Base-by-base conservation (phyloP, 1,284 basidiomycete species). In the Xerocomus nothofagi region DNA sequence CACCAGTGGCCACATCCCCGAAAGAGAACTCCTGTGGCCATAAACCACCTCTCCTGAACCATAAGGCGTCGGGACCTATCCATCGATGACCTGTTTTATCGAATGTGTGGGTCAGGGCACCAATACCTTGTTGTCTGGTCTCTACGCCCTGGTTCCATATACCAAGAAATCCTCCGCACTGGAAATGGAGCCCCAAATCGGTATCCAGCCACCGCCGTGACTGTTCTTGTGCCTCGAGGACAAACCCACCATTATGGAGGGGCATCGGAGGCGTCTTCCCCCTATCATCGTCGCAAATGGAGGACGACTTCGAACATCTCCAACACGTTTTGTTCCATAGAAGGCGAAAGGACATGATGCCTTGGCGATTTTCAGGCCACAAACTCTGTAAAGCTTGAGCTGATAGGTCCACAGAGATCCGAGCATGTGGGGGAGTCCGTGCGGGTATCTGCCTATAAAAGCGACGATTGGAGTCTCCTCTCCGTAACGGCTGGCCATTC, bases 1-100 rank as follows among this genome's bases (percentile, higher is more conserved):
- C 37, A 20, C 40, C 42, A 34, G 45, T 31, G 15, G 36, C 44
- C 50, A 59, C 52, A 58, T 36, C 29, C 51, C 47, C 44, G 55
- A 54, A 56, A 36, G 55, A 58, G 57, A 40, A 47, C 17, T 33
- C 23, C 30, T 17, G 20, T 51, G 7, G 18, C 56, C 40, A 57
- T 43, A 47, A 39, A 51, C 24, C 47, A 53, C 44, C 27, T 34
- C 40, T 57, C 44, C 33, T 36, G 14, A 44, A 26, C 49, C 49
- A 34, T 37, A 39, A 34, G 43, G 54, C 37, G 41, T 43, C 39
- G 34, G 31, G 39, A 42, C 20, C 45, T 37, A 41, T 42, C 41
- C 23, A 38, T 17, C 24, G 20, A 53, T 20, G 39, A 23, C 50
- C 38, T 37, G 24, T 44, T 57, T 50, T 42, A 42, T 46, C 38